phyloP scores from a whole-genome alignment of 2,329 filamentous ascomycete genomes.

The Penicillium crustosum region DNA sequence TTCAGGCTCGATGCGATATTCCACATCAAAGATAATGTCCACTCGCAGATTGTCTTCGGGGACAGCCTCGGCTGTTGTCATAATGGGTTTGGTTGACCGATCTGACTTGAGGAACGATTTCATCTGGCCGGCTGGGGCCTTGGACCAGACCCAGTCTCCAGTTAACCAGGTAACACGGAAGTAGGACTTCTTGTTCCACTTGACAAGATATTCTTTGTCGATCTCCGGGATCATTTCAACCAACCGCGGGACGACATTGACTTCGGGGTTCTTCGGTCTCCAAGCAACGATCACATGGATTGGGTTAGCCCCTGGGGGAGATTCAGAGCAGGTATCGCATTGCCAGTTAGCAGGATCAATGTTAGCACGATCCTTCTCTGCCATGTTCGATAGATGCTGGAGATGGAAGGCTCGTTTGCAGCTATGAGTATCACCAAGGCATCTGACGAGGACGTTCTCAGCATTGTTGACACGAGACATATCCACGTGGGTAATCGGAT shows the following conservation, averaged over 20 bases:
- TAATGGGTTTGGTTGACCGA: slow-evolving; percentile 62
- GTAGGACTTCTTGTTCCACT: slow-evolving; percentile 81
- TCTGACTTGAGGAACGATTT: slow-evolving; percentile 72
- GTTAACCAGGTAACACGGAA: slow-evolving; percentile 82
- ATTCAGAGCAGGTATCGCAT: slow-evolving; percentile 73
- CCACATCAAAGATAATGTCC: slow-evolving; percentile 85
- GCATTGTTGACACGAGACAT: slow-evolving; percentile 69
- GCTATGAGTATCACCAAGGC: slow-evolving; percentile 46
- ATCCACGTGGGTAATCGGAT: slow-evolving; percentile 69
- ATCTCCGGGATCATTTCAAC: slow-evolving; percentile 65
- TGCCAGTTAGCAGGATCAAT: slow-evolving; percentile 74
- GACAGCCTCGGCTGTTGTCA: slow-evolving; percentile 74
- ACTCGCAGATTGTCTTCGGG: slow-evolving; percentile 81
- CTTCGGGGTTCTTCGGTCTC: slow-evolving; percentile 66
- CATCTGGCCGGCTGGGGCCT: slow-evolving; percentile 61
- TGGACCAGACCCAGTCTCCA: slow-evolving; percentile 83
- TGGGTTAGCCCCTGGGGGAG: slow-evolving; percentile 57
- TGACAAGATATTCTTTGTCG: slow-evolving; percentile 88
- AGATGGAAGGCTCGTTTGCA: slow-evolving; percentile 83
- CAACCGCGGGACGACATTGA: slow-evolving; percentile 44
- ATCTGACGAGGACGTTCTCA: slow-evolving; percentile 79
- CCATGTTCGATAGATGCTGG: slow-evolving; percentile 67
- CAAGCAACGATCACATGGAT: slow-evolving; percentile 80
- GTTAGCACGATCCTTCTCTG: slow-evolving; percentile 16
- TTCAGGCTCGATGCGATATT: slow-evolving; percentile 60